Conservation (phyloP, 768 basidiomycete genomes). For the Rhodocollybia butyracea region DNA sequence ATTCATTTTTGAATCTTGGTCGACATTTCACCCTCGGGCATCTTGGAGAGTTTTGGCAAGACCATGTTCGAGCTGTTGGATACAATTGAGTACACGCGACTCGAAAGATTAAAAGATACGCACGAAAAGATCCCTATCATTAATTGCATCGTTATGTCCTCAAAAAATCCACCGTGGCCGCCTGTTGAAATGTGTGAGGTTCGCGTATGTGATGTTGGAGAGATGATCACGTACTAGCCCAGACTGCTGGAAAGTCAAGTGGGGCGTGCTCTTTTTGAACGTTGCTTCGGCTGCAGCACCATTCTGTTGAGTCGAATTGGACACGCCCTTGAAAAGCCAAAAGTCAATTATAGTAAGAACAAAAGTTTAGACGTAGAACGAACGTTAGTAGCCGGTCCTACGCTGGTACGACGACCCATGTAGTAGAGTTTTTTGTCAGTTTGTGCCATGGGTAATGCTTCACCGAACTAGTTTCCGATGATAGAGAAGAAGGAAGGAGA, state of each 20-base stretch:
- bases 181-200: slow-evolving; percentile 29
- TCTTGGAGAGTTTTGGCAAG: slow-evolving; percentile 58
- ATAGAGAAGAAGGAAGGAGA: too few species aligned
- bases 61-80: slow-evolving; percentile 65
- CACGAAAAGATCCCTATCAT: slow-evolving; percentile 78
- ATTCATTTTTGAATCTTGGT: slow-evolving; percentile 39
- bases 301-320: slow-evolving; percentile 9
- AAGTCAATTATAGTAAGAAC: background rate
- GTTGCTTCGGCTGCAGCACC: slow-evolving; percentile 13
- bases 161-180: slow-evolving; percentile 58
- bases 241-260: slow-evolving; percentile 32
- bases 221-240: slow-evolving; percentile 35
- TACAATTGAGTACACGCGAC: background rate
- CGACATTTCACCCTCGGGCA: slow-evolving; percentile 44
- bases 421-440: too few species aligned
- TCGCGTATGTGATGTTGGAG: background rate
- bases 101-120: slow-evolving; percentile 21
- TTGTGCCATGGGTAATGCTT: too few species aligned
- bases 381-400: too few species aligned
- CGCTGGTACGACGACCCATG: too few species aligned
- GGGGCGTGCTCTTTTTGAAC: slow-evolving; percentile 40
- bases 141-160: slow-evolving; percentile 57
- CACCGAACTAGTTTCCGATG: too few species aligned
- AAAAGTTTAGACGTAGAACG: too few species aligned
- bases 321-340: slow-evolving; percentile 9